These are phyloP conservation scores for Zygosaccharomyces sapae DNA, from an alignment of 1,139 yeast species.

Conservation along the genomic window DNA sequence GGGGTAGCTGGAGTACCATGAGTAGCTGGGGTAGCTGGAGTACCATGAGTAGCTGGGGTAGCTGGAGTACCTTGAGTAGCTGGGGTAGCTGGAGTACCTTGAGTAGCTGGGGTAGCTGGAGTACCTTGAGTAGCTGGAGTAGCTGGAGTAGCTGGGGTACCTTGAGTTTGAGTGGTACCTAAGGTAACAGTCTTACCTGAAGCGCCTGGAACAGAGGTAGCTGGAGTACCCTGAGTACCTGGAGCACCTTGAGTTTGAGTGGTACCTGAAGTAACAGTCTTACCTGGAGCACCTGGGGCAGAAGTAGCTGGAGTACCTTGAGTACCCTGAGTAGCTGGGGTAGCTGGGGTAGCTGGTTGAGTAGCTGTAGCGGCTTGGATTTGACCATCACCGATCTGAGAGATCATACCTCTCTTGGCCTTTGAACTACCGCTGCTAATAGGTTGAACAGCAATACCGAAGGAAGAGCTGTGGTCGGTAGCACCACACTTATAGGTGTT, in stretches of 20 bases:
- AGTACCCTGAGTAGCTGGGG: conserved; percentile 10
- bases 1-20: too few species aligned
- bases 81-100: conserved; percentile 5
- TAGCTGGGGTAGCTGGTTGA: conserved; percentile 15
- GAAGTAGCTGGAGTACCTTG: conserved; percentile 4
- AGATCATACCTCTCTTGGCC: conserved; percentile 23
- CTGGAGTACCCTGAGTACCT: conserved; percentile 14
- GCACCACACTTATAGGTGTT: conserved; percentile 38
- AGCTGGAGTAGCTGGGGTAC: conserved; percentile 12
- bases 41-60: neutral
- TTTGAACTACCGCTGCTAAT: conserved; percentile 17
- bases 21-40: conserved; percentile 1
- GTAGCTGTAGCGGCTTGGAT: conserved; percentile 22
- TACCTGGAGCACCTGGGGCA: too few species aligned
- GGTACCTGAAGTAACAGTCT: conserved; percentile 4
- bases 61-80: conserved; percentile 5
- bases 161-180: conserved; percentile 6
- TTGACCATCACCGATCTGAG: conserved; percentile 20
- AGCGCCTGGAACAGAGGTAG: conserved; percentile 8
- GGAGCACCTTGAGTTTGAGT: conserved; percentile 14
- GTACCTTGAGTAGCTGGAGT: conserved; percentile 11
- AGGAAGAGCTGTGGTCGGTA: conserved; percentile 44
- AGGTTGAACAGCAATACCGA: conserved; percentile 43
- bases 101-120: conserved; percentile 6
- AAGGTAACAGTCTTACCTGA: conserved; percentile 9